A percentile compares a stretch with the other conserved stretches of the same genome.
phyloP scores from a whole-genome alignment of 352 stramenopile genomes.

The Phytophthora citricola region DNA sequence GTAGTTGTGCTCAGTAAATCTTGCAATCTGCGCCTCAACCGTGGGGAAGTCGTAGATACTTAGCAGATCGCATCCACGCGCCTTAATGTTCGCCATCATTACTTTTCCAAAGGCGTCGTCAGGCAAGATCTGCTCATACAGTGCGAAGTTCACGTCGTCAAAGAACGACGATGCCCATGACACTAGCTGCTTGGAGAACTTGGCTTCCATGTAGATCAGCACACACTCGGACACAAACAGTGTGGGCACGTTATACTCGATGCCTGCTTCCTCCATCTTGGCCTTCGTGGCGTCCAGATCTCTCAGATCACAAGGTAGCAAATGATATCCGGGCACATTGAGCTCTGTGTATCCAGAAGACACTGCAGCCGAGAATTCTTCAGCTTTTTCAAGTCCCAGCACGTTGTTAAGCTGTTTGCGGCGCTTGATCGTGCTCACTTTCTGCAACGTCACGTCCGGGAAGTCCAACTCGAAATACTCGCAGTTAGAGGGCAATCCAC shows the following conservation, averaged over 20 bases:
- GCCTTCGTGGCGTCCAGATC: conserved; percentile 57
- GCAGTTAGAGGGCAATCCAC: conserved; percentile 41
- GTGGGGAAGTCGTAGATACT: conserved; percentile 86
- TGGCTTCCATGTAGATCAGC: conserved; percentile 92
- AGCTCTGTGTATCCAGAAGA: conserved; percentile 69
- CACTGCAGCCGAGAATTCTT: conserved; percentile 62
- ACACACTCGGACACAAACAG: conserved; percentile 93
- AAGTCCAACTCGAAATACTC: conserved; percentile 91
- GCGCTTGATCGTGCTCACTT: conserved; percentile 78
- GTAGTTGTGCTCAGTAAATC: conserved; percentile 79
- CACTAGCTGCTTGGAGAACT: conserved; percentile 78
- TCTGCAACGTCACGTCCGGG: conserved; percentile 78
- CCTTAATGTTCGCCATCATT: conserved; percentile 93
- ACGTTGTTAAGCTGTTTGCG: conserved; percentile 62
- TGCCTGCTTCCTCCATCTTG: conserved; percentile 67
- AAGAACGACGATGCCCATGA: conserved; percentile 76
- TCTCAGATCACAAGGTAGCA: conserved; percentile 81
- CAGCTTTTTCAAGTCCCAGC: conserved; percentile 44
- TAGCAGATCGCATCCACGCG: conserved; percentile 88
- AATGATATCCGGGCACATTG: conserved; percentile 72
- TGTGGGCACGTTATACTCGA: conserved; percentile 58
- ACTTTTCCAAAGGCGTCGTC: conserved; percentile 90
- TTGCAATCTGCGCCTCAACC: conserved; percentile 70
- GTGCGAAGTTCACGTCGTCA: conserved; percentile 73
- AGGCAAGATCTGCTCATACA: conserved; percentile 93